Percentiles rank a stretch among this genome's conserved stretches.
Evolutionary conservation across 2,329 filamentous ascomycete species (phyloP).

Genomic region (Volutella citrinella): DNA sequence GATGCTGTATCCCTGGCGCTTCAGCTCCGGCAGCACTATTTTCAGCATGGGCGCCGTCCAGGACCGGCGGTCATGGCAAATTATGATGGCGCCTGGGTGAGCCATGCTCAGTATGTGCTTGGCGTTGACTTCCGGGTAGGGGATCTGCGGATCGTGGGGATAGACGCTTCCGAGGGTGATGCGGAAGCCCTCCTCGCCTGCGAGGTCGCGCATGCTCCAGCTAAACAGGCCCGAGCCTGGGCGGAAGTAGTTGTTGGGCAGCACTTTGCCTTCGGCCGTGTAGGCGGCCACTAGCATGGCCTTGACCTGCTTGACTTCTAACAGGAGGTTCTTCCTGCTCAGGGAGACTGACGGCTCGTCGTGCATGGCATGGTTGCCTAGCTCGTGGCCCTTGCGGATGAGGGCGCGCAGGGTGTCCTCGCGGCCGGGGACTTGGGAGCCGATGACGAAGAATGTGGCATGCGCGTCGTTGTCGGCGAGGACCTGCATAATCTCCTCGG

Average conservation of each 20-base stretch:
- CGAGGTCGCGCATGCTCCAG: conserved; percentile 60
- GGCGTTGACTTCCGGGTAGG: conserved; percentile 66
- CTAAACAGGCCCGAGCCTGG: conserved; percentile 86
- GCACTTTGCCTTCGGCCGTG: conserved; percentile 36
- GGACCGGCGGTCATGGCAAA: conserved; percentile 80
- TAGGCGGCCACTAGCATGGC: conserved; percentile 57
- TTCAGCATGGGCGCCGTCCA: conserved; percentile 82
- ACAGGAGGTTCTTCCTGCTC: conserved; percentile 53
- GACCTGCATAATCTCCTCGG: conserved; percentile 64
- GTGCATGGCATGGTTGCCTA: conserved; percentile 87
- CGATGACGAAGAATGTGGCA: conserved; percentile 89
- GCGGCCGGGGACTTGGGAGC: conserved; percentile 63
- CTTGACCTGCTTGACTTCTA: conserved; percentile 66
- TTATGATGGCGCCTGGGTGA: conserved; percentile 72
- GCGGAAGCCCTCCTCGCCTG: conserved; percentile 61
- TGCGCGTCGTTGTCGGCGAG: conserved; percentile 64
- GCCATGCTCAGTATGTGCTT: conserved; percentile 78
- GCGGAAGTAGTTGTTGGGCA: conserved; percentile 67
- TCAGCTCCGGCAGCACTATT: conserved; percentile 69
- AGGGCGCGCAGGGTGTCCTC: conserved; percentile 55
- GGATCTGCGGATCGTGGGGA: conserved; percentile 87
- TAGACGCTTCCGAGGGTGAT: conserved; percentile 83
- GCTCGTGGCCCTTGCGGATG: conserved; percentile 62
- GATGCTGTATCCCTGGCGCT: conserved; percentile 64
- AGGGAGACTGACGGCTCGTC: conserved; percentile 73